Conservation (phyloP, 2,329 filamentous ascomycete species). For the Mycocentrospora acerina region DNA sequence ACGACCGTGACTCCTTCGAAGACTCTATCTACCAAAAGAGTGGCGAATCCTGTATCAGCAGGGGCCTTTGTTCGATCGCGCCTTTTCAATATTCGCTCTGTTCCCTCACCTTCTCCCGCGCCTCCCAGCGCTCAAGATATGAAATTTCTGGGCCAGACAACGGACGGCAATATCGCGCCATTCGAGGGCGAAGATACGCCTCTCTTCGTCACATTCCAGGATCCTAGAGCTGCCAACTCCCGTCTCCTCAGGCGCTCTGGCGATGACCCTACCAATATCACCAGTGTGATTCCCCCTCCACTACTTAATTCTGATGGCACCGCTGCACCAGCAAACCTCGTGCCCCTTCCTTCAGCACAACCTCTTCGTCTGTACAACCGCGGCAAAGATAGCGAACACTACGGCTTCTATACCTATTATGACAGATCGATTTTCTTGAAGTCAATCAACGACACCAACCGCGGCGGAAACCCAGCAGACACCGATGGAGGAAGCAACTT, state of each 20-base stretch:
- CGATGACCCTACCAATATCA: slow-evolving; percentile 44
- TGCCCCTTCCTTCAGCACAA: slow-evolving; percentile 69
- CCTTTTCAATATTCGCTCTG: slow-evolving; percentile 27
- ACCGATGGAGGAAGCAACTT: slow-evolving; percentile 52
- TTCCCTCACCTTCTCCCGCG: slow-evolving; percentile 53
- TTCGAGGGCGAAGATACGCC: slow-evolving; percentile 87
- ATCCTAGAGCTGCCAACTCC: slow-evolving; percentile 28
- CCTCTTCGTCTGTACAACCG: slow-evolving; percentile 85
- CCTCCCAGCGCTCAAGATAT: slow-evolving; percentile 69
- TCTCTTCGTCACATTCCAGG: slow-evolving; percentile 78
- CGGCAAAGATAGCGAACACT: slow-evolving; percentile 78
- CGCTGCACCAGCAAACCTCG: slow-evolving; percentile 69
- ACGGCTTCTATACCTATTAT: slow-evolving; percentile 92
- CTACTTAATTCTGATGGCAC: slow-evolving; percentile 67
- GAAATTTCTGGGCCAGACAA: slow-evolving; percentile 81
- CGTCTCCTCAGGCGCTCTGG: slow-evolving; percentile 41
- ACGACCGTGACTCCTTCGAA: slow-evolving; percentile 42
- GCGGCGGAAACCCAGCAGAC: slow-evolving; percentile 48
- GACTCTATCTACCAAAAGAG: slow-evolving; percentile 48
- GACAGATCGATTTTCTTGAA: slow-evolving; percentile 82
- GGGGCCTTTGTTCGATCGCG: slow-evolving; percentile 37
- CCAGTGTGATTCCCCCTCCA: slow-evolving; percentile 63
- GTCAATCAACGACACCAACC: slow-evolving; percentile 53
- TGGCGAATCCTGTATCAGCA: slow-evolving; percentile 58
- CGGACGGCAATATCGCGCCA: slow-evolving; percentile 67